These are phyloP conservation scores for Collybia nuda DNA, from an alignment of 768 basidiomycete species.

Conservation along the genomic window DNA sequence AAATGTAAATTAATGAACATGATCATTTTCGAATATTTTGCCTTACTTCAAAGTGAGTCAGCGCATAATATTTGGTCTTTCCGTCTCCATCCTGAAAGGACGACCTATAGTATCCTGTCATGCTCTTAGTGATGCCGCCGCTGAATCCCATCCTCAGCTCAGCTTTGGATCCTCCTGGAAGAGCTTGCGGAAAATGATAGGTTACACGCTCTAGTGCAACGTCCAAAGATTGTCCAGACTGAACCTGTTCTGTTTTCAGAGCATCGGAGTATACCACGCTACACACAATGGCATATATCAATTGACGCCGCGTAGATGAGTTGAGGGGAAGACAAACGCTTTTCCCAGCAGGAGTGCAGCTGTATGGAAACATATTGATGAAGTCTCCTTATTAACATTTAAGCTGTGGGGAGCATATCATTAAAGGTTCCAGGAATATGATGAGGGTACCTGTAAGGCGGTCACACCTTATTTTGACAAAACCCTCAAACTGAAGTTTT, in stretches of 20 bases:
- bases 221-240: conserved; percentile 53
- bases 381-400: conserved; percentile 60
- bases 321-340: conserved; percentile 33
- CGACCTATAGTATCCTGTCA: conserved; percentile 86
- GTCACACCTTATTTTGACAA: conserved; percentile 66
- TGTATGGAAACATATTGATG: conserved; percentile 64
- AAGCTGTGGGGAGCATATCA: conserved; percentile 39
- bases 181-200: conserved; percentile 53
- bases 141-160: conserved; percentile 69
- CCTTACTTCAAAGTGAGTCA: conserved; percentile 87
- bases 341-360: conserved; percentile 56
- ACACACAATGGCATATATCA: neutral
- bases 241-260: conserved; percentile 44
- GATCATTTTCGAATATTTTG: neutral
- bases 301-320: neutral
- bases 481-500: conserved; percentile 70
- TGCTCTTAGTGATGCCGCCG: conserved; percentile 61
- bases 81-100: conserved; percentile 57
- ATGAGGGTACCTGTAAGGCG: neutral
- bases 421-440: neutral
- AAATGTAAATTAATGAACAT: neutral
- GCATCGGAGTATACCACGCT: conserved; percentile 56
- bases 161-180: conserved; percentile 69
- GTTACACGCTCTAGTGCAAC: conserved; percentile 66
- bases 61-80: conserved; percentile 63